phyloP scores from a whole-genome alignment of 371 early-diverging fungal genomes.

The Blakeslea trispora region DNA sequence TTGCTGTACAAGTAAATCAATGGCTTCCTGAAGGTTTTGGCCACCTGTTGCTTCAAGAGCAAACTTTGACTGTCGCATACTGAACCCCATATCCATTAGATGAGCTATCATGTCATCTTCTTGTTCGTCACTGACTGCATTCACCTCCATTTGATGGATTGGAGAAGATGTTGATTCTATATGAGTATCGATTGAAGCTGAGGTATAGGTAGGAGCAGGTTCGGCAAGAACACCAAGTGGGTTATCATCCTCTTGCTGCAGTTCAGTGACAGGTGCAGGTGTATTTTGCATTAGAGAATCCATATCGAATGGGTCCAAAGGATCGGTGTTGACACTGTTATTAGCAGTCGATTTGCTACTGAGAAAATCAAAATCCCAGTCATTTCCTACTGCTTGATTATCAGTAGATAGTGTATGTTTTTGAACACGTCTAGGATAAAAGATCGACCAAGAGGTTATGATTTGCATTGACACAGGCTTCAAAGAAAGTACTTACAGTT shows the following conservation, averaged over 20 bases:
- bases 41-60: constrained; percentile 70
- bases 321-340: constrained; percentile 14
- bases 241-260: constrained; percentile 37
- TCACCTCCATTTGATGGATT: neutral
- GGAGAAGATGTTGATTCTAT: neutral
- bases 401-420: too few relatives aligned
- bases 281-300: constrained; percentile 23
- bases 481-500: constrained; percentile 42
- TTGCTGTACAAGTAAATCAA: constrained; percentile 66
- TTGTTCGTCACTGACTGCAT: neutral
- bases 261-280: neutral
- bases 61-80: constrained; percentile 57
- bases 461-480: constrained; percentile 28
- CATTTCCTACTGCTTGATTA: constrained; percentile 13
- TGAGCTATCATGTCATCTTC: constrained; percentile 52
- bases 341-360: constrained; percentile 21
- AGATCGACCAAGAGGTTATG: constrained; percentile 8
- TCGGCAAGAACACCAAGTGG: constrained; percentile 46
- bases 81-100: constrained; percentile 79
- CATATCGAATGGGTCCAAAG: constrained; percentile 44
- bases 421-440: too few relatives aligned
- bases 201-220: constrained; percentile 23
- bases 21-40: constrained; percentile 62
- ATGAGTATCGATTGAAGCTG: constrained; percentile 11
- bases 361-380: constrained; percentile 62